A percentile compares a stretch with the other conserved stretches of the same genome.
phyloP scores from a whole-genome alignment of 2,329 filamentous ascomycete genomes.

The Aspergillus transmontanensis region DNA sequence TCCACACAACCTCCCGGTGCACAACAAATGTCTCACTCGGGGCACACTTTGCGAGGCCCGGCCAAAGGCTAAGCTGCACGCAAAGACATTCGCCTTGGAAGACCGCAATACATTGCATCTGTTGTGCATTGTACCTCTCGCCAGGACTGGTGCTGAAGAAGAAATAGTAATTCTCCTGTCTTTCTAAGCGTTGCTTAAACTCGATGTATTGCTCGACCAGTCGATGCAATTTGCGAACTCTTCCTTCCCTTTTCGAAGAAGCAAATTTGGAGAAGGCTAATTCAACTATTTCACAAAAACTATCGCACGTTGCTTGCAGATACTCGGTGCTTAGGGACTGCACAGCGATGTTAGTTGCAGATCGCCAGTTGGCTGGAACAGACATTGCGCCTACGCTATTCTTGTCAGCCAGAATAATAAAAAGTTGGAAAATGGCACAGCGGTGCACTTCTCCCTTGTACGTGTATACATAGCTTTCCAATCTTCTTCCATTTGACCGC shows the following conservation, averaged over 20 bases:
- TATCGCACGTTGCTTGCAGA: neutral
- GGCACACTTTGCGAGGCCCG: slow-evolving; percentile 12
- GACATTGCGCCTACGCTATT: slow-evolving; percentile 12
- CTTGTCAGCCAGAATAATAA: neutral
- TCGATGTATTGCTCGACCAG: slow-evolving; percentile 16
- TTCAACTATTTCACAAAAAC: slow-evolving; percentile 5
- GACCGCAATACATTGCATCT: slow-evolving; percentile 9
- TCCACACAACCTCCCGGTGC: neutral
- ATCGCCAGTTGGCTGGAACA: slow-evolving; percentile 22
- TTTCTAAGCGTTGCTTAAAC: slow-evolving; percentile 24
- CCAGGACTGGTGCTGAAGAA: slow-evolving; percentile 15
- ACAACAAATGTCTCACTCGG: neutral
- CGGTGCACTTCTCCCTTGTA: neutral
- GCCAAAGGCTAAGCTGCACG: slow-evolving; percentile 18
- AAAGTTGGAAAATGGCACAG: no score
- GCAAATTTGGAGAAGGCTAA: neutral
- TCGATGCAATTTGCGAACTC: neutral
- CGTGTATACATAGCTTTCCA: neutral
- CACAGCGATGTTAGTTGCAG: slow-evolving; percentile 19
- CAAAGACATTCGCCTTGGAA: neutral
- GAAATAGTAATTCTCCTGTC: slow-evolving; percentile 17
- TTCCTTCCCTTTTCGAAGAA: neutral
- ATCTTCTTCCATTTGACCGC: neutral
- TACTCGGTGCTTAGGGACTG: neutral
- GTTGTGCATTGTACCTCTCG: neutral